These are phyloP conservation scores for Linum trigynum DNA, from an alignment of 345 rosid species.

Conservation along the genomic window DNA sequence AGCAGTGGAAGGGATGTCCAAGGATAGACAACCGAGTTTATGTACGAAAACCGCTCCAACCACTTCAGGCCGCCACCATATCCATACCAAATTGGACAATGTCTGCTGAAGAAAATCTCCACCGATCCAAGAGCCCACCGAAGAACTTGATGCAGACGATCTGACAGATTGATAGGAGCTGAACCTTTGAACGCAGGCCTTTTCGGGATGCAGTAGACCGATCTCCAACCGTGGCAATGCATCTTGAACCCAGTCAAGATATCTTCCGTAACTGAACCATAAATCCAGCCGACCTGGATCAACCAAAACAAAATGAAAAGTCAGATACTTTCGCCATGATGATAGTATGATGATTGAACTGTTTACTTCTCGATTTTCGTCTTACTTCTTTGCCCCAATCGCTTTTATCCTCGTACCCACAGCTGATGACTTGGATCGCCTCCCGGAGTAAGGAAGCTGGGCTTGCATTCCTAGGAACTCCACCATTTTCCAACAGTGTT, in stretches of 20 bases:
- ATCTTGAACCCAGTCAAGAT: constrained; percentile 3
- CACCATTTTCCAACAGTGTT: constrained; percentile 2
- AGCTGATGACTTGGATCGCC: constrained; percentile 4
- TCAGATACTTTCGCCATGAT: background rate
- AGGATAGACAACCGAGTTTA: constrained; percentile 1
- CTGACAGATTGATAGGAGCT: constrained; percentile 3
- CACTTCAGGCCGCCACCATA: constrained; percentile 6
- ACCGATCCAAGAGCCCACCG: constrained; percentile 5
- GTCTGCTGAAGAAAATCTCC: constrained; percentile 6
- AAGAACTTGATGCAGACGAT: constrained; percentile 8
- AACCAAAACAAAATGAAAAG: background rate
- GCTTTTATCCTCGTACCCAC: constrained; percentile 1
- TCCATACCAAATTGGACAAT: constrained; percentile 6
- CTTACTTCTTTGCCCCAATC: constrained; percentile 6
- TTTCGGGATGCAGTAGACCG: constrained; percentile 1
- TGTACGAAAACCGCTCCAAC: constrained; percentile 4
- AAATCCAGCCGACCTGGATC: constrained; percentile 5
- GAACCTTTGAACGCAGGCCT: constrained; percentile 5
- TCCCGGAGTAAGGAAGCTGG: constrained; percentile 1
- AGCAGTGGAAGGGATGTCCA: background rate
- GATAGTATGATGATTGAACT: background rate
- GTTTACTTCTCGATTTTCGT: background rate
- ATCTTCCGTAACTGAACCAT: constrained; percentile 5
- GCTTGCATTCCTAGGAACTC: constrained; percentile 1
- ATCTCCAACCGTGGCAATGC: constrained; percentile 7